Evolutionary conservation across 371 early-diverging fungal genomes (phyloP).

Genomic region (Umbelopsis sp.): DNA sequence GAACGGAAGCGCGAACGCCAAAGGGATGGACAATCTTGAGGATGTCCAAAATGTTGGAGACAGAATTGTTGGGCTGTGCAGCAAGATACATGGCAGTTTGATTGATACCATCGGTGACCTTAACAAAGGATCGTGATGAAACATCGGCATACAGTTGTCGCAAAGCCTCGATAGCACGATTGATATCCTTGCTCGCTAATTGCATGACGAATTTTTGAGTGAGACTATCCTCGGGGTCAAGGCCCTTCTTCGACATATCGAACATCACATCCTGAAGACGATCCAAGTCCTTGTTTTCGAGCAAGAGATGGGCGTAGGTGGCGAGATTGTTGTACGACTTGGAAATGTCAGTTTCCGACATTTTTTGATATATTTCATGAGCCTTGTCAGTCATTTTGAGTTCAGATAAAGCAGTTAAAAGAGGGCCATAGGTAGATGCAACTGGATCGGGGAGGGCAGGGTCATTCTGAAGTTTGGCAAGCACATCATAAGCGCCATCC

Average conservation of each 20-base stretch:
- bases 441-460: constrained; percentile 38
- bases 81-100: constrained; percentile 16
- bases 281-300: constrained; percentile 28
- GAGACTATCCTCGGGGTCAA: constrained; percentile 32
- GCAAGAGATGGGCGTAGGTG: constrained; percentile 39
- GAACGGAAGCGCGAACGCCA: constrained; percentile 5
- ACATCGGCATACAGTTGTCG: constrained; percentile 13
- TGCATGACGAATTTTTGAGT: constrained; percentile 27
- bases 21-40: constrained; percentile 1
- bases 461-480: constrained; percentile 31
- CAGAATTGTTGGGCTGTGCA: not conserved
- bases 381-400: constrained; percentile 40
- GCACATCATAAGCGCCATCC: constrained; percentile 30
- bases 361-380: constrained; percentile 27
- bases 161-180: constrained; percentile 24
- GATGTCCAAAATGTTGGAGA: constrained; percentile 3
- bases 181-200: constrained; percentile 23
- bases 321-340: constrained; percentile 43
- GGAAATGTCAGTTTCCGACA: constrained; percentile 35
- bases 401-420: constrained; percentile 39
- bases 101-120: constrained; percentile 20
- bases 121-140: constrained; percentile 11
- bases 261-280: constrained; percentile 27
- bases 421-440: constrained; percentile 40
- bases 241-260: constrained; percentile 32